phyloP scores from a whole-genome alignment of 306 rosid genomes.

The Abrus precatorius region DNA sequence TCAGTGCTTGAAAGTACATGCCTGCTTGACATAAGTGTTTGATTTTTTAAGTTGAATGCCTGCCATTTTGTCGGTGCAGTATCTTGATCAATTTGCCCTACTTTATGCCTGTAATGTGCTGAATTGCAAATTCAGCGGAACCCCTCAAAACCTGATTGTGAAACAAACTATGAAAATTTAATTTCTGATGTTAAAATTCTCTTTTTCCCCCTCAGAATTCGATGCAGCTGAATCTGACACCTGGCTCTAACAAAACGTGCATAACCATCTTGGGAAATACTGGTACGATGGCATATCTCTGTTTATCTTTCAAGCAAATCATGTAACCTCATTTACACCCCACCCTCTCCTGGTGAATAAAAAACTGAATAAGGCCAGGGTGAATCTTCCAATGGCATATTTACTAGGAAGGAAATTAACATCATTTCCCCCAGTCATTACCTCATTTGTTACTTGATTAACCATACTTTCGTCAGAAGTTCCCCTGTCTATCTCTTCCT shows the following conservation, averaged over 20 bases:
- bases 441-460: conserved; percentile 13
- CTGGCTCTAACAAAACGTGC: conserved; percentile 68
- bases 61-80: conserved; percentile 21
- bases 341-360: not conserved
- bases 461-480: conserved; percentile 10
- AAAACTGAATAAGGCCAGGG: too few species aligned
- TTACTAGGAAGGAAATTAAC: not conserved
- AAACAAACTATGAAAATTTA: not conserved
- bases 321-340: too few species aligned
- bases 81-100: conserved; percentile 34
- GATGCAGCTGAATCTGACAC: conserved; percentile 76
- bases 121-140: conserved; percentile 35
- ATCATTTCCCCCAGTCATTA: too few species aligned
- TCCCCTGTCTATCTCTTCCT: not conserved
- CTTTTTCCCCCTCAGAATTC: conserved; percentile 53
- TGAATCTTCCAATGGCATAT: not conserved
- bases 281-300: conserved; percentile 58
- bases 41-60: conserved; percentile 34
- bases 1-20: conserved; percentile 25
- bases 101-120: conserved; percentile 34
- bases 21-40: conserved; percentile 23
- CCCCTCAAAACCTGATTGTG: conserved; percentile 21
- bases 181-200: conserved; percentile 37
- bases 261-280: conserved; percentile 92
- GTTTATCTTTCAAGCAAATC: conserved; percentile 13